Evolutionary conservation across 768 basidiomycete species (phyloP).

Genomic region (Russula emetica): DNA sequence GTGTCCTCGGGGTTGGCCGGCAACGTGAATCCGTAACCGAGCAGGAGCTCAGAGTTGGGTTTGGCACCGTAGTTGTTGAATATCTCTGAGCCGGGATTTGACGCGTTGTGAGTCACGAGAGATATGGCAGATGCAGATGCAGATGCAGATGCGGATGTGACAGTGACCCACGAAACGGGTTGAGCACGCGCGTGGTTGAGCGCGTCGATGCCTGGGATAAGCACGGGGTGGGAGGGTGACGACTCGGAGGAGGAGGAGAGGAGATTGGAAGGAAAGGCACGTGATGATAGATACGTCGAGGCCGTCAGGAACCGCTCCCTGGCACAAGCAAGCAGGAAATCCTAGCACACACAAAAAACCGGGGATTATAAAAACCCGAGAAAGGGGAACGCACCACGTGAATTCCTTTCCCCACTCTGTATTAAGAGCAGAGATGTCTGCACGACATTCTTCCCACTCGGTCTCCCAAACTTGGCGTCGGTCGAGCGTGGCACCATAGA

Average conservation of each 20-base stretch:
- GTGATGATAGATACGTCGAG: slow-evolving; percentile 76
- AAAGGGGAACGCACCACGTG: slow-evolving; percentile 55
- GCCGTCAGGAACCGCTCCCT: slow-evolving; percentile 74
- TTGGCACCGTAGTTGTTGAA: slow-evolving; percentile 94
- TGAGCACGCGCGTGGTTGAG: slow-evolving; percentile 80
- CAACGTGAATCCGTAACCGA: slow-evolving; percentile 89
- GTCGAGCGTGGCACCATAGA: slow-evolving; percentile 72
- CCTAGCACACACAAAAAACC: too few species aligned
- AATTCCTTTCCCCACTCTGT: slow-evolving; percentile 46
- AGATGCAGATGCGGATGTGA: slow-evolving; percentile 33
- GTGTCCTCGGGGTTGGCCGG: slow-evolving; percentile 81
- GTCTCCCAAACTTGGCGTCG: slow-evolving; percentile 54
- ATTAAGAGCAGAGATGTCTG: slow-evolving; percentile 38
- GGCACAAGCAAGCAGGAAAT: background rate
- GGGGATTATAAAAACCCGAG: too few species aligned
- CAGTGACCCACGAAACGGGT: slow-evolving; percentile 81
- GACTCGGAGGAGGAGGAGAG: slow-evolving; percentile 48
- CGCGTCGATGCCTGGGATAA: slow-evolving; percentile 83
- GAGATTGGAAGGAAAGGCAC: slow-evolving; percentile 85
- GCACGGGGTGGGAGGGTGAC: slow-evolving; percentile 62
- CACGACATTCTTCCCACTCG: slow-evolving; percentile 58
- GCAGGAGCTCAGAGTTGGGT: slow-evolving; percentile 82
- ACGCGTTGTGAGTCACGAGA: slow-evolving; percentile 51
- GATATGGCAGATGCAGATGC: slow-evolving; percentile 41
- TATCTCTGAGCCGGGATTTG: slow-evolving; percentile 50